Evolutionary conservation across 257 asterid species (phyloP).

Genomic region (Solanum dulcamara): DNA sequence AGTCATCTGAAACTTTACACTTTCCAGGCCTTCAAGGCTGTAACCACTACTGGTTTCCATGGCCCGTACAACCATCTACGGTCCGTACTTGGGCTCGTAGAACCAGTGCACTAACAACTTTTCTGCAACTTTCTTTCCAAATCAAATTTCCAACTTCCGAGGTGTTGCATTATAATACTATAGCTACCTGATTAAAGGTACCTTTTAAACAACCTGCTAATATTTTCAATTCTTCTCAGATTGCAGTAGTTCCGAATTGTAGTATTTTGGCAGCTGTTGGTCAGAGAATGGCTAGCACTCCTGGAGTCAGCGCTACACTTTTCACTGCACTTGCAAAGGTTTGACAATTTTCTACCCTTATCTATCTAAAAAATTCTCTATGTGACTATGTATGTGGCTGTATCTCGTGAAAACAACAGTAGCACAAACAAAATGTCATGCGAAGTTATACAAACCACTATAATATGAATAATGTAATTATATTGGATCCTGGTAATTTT

Average conservation of each 20-base stretch:
- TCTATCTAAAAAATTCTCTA: background rate
- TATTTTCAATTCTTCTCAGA: conserved; percentile 33
- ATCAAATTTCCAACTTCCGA: too few relatives aligned
- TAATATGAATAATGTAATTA: background rate
- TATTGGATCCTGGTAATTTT: background rate
- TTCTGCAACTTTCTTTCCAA: too few relatives aligned
- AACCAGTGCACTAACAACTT: too few relatives aligned
- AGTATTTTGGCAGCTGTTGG: conserved; percentile 99
- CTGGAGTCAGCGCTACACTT: conserved; percentile 97
- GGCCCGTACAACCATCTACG: too few relatives aligned
- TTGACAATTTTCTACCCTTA: conserved; percentile 4
- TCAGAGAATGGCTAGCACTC: conserved; percentile 99
- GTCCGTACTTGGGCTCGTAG: too few relatives aligned
- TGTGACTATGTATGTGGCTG: background rate
- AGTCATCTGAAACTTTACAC: too few relatives aligned
- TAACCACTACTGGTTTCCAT: too few relatives aligned
- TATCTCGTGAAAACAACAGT: background rate
- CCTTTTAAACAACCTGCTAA: background rate
- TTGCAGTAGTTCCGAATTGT: conserved; percentile 82
- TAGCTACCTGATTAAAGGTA: background rate
- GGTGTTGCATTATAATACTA: background rate
- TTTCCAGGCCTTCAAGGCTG: too few relatives aligned
- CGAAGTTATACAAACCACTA: background rate
- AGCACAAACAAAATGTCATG: background rate
- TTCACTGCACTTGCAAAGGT: conserved; percentile 99